These are phyloP conservation scores for Polyporus tsugae DNA, from an alignment of 1,284 basidiomycete species.

Conservation along the genomic window DNA sequence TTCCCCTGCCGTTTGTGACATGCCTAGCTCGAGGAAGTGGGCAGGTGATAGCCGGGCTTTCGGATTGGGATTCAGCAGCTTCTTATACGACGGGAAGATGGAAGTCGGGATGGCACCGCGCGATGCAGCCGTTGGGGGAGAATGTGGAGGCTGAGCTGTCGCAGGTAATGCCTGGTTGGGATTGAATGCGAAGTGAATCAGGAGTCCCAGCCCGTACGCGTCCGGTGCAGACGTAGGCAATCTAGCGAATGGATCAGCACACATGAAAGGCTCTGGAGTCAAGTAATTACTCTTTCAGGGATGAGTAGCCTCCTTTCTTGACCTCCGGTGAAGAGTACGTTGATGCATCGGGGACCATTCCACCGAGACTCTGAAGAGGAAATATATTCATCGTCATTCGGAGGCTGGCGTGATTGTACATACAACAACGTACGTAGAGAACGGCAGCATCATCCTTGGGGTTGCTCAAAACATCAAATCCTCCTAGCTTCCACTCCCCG, in stretches of 20 bases:
- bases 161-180: slow-evolving; percentile 76
- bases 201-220: slow-evolving; percentile 86
- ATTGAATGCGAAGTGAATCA: slow-evolving; percentile 90
- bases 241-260: slow-evolving; percentile 49
- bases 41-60: slow-evolving; percentile 82
- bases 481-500: slow-evolving; percentile 96
- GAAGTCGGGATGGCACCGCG: slow-evolving; percentile 81
- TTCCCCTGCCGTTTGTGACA: slow-evolving; percentile 66
- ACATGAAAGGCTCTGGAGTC: neutral
- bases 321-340: slow-evolving; percentile 85
- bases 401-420: slow-evolving; percentile 27
- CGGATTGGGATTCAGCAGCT: slow-evolving; percentile 88
- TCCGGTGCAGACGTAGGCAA: slow-evolving; percentile 79
- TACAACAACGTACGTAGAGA: slow-evolving; percentile 75
- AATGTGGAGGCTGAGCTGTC: slow-evolving; percentile 73
- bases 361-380: slow-evolving; percentile 70
- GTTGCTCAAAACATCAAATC: slow-evolving; percentile 91
- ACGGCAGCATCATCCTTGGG: slow-evolving; percentile 80
- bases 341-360: slow-evolving; percentile 67
- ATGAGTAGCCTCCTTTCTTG: slow-evolving; percentile 88
- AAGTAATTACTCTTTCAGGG: slow-evolving; percentile 77
- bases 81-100: slow-evolving; percentile 87
- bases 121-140: slow-evolving; percentile 75
- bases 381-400: slow-evolving; percentile 35
- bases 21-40: slow-evolving; percentile 82